Evolutionary conservation across 257 asterid genomes (phyloP), one percentile per base, ranked within the genome.

Genomic region (Schizonepeta tenuifolia): DNA sequence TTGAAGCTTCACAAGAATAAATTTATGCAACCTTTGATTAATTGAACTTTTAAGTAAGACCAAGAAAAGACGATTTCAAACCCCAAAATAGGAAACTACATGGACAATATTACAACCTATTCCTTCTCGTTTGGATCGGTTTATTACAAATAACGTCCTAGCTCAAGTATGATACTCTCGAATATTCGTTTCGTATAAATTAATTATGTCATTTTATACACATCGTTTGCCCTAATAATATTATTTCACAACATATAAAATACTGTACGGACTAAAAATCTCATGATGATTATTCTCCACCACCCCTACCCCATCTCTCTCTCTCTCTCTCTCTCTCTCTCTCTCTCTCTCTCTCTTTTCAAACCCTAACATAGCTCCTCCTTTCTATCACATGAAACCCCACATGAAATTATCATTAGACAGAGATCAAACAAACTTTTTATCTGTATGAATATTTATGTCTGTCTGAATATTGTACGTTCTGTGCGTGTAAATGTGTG

Each of bases 61-160:
- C 76, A 70, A 62, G 73, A 75, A 63, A 83, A 79, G 78, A 76
- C 76, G 82, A 81, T 75, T 81, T 79, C 83, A 78, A 82, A 78
- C 55, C 56, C 77, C 53, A 44, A 73, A 68, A 28, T 33, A 56
- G 81, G 83, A 82, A 77, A 80, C 78, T 81, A 77, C 85, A 80
- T 71, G 82, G 83, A 62, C 64, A 57, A 60, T 60, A 75, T 53
- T 59, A 70, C 50, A 61, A 71, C 73, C 77, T 58, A 50, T 36
- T 49, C 62, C 50, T 6, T 77, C 67, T 31, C 41, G 15, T 38
- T 61, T 38, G 51, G 68, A 64, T 43, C 66, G 28, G 20, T 41
- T 64, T 64, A 41, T 21, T 21, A 38, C 53, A 38, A 35, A 17
- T 51, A 13, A 3, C 21, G 21, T 51, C 9, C 57, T 6, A 51